Evolutionary conservation across 805 yeast genomes (phyloP), one percentile per base, ranked within the genome.

Genomic region (Zygotorulaspora sp.): DNA sequence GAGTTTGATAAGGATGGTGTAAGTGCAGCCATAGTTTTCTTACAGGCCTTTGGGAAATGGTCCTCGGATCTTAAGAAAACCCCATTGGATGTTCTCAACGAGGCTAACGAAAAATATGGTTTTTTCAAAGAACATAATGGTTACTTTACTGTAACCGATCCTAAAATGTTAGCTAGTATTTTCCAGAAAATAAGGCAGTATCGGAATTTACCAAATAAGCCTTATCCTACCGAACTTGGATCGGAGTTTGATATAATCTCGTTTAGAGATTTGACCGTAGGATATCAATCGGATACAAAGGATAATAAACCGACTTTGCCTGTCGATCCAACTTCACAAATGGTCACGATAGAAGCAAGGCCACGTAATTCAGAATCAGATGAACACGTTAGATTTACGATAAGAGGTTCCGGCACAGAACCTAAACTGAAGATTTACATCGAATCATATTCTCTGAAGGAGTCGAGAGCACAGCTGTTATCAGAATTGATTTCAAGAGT

Each of bases 351-450:
- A 1, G 60, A 62, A 16, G 62, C 86, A 15, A 47, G 44, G 18
- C 50, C 58, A 2, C 41, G 47, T 2, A 44, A 41, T 2, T 32
- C 43, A 4, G 43, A 46, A 11, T 43, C 36, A 5, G 59, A 52
- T 2, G 74, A 68, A 28, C 47, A 46, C 14, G 78, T 86, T 2
- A 65, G 95, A 23, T 80, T 89, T 55, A 89, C 97, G 0, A 78
- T 85, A 34, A 72, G 98, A 36, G 97, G 97, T 0, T 86, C 96
- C 3, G 98, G 98, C 8, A 90, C 98, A 0, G 98, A 90, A 59
- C 97, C 97, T 2, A 90, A 90, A 58, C 67, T 90, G 46, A 90
- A 90, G 60, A 84, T 90, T 1, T 90, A 90, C 62, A 80, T 90
- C 22, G 98, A 90, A 56, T 92, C 94, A 0, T 61, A 62, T 28